Base-by-base conservation (phyloP, 78 protist genomes). In the Monosiga brevicollis region DNA sequence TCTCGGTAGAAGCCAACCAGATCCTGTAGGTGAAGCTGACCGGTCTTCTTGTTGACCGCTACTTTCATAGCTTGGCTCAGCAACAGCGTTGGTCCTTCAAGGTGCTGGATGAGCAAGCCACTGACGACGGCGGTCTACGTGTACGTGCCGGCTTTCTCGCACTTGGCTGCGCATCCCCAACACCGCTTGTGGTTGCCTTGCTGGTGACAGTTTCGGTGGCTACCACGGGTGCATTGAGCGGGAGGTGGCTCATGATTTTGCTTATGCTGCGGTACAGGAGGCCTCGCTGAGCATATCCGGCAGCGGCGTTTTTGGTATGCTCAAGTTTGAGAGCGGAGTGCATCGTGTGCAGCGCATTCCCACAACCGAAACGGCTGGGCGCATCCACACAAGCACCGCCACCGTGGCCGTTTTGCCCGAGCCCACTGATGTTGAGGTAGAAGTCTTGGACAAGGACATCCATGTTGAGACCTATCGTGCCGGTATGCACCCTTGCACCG, bases 321-420 rank as follows among this genome's bases (percentile, higher is more conserved):
- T 95, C 34, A 83, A 85, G 35, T 74, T 34, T 20, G 98, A 95
- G 76, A 75, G 75, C 0, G 98, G 98, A 25, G 94, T 90, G 42
- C 98, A 95, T 38, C 89, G 97, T 1, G 96, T 95, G 10, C 98
- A 95, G 84, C 84, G 98, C 39, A 89, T 95, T 0, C 98, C 98
- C 10, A 90, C 15, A 6, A 95, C 96, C 0, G 98, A 95, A 34
- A 34, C 84, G 2, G 78, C 36, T 3, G 98, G 97, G 42, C 70
- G 96, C 26, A 82, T 93, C 23, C 98, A 95, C 78, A 95, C 98
- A 0, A 55, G 85, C n/a, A 94, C 98, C 0, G 79, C 86, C 24
- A 83, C 92, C 0, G 98, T 95, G 11, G 94, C 91, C 10, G 87
- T 94, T 11, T 49, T 95, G 37, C 97, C 98, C 0, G 94, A 89